Evolutionary conservation across 495 filamentous ascomycete species (phyloP).

Genomic region (Opeltia flavorubescens): DNA sequence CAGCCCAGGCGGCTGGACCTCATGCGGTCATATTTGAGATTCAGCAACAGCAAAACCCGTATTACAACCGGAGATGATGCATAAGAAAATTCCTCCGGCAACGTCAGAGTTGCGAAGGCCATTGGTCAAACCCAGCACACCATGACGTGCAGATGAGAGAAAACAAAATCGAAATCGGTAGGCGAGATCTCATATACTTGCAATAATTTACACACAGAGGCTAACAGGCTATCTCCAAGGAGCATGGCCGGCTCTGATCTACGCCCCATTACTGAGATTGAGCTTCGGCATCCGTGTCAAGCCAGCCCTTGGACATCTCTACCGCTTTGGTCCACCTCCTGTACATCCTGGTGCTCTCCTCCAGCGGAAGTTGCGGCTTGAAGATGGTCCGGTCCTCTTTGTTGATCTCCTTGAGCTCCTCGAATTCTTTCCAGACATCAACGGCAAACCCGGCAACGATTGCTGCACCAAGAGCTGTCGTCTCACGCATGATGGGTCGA

Average conservation of each 20-base stretch:
- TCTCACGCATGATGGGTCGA: conserved; percentile 84
- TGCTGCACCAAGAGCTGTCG: conserved; percentile 83
- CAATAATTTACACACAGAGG: conserved; percentile 10
- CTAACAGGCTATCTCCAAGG: conserved; percentile 10
- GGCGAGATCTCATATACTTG: conserved; percentile 5
- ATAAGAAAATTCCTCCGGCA: too few species aligned
- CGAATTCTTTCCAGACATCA: conserved; percentile 65
- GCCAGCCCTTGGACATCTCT: conserved; percentile 81
- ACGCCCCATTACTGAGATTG: background rate
- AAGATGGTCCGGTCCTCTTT: conserved; percentile 62
- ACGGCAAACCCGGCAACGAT: conserved; percentile 86
- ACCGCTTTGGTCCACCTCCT: conserved; percentile 75
- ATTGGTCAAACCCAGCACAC: too few species aligned
- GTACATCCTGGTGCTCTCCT: conserved; percentile 55
- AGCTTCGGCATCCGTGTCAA: conserved; percentile 32
- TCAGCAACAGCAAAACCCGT: too few species aligned
- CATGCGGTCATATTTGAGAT: too few species aligned
- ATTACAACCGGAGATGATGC: too few species aligned
- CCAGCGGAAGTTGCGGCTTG: conserved; percentile 44
- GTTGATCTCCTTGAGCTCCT: conserved; percentile 69
- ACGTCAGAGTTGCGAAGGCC: too few species aligned
- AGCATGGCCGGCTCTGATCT: background rate
- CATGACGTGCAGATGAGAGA: too few species aligned
- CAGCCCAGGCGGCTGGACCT: too few species aligned
- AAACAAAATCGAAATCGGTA: too few species aligned